Base-by-base conservation (phyloP, 2,329 filamentous ascomycete species). In the Monosporascus sp. region DNA sequence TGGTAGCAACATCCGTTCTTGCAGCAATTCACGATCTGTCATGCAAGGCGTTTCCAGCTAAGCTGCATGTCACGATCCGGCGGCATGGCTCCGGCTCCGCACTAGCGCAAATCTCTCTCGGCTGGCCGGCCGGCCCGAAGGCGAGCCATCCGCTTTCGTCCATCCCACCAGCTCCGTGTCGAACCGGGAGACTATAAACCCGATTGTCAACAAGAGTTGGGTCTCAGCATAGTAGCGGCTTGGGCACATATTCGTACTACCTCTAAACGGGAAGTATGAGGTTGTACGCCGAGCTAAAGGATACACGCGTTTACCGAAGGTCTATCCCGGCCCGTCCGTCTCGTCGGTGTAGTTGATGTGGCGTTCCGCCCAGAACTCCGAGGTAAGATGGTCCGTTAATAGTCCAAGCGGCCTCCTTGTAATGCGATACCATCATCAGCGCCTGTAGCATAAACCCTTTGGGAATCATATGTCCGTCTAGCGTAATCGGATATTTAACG, bases 211-310 rank as follows among this genome's bases (percentile, higher is more conserved):
- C n/a, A 74, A 55, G 22, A 74, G 70, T 73, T 68, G 47, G 67
- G 61, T 55, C 73, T 75, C n/a, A 1, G 70, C 70, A 55, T 73
- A 71, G 46, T 67, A 61, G 1, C 71, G 63, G 2, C 71, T 71
- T 1, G 72, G 71, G 51, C 72, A 75, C 18, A 70, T 64, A 2
- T 62, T 58, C 1, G 57, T 46, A 1, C 71, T 70, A 6, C 69
- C 71, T 14, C 71, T 55, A 44, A 52, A 61, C 6, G 56, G 53
- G 41, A 62, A 58, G 45, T 50, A 59, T 3, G 56, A 58, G 20
- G 31, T 55, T n/a, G 55, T 37, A 1, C 54, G 49, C 9, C 55
- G 58, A 1, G 27, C 43, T 50, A 61, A 52, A 18, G 46, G 37
- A 24, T 57, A 64, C 20, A 43, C 24, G 24, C 35, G 17, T 50